Evolutionary conservation across 176 grass and related monocot genomes (phyloP).

Genomic region (Cenchrus americanus): DNA sequence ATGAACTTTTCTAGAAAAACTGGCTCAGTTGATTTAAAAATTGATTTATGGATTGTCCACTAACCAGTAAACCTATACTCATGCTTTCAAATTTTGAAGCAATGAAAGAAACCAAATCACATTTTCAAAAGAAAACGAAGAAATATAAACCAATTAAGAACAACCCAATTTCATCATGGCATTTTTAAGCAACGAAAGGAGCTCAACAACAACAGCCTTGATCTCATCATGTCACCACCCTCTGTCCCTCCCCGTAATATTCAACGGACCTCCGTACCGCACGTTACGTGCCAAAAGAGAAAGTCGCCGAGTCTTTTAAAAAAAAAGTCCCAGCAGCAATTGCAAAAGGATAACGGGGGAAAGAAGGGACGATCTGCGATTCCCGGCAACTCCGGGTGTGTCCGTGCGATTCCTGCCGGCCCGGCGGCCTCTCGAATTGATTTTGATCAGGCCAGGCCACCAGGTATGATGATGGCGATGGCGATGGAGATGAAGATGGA

Average conservation of each 20-base stretch:
- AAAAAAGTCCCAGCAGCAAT: neutral
- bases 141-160: too few relatives aligned
- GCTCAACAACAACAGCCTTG: neutral
- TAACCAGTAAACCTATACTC: too few relatives aligned
- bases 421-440: slow-evolving; percentile 4
- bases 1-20: too few relatives aligned
- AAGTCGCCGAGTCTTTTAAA: neutral
- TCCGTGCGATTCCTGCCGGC: neutral
- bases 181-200: too few relatives aligned
- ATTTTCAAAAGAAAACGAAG: too few relatives aligned
- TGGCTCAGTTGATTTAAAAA: too few relatives aligned
- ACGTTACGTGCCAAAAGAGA: neutral
- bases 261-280: neutral
- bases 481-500: slow-evolving; percentile 20
- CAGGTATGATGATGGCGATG: slow-evolving; percentile 33
- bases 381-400: neutral
- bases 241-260: neutral
- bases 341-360: neutral
- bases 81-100: too few relatives aligned
- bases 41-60: too few relatives aligned
- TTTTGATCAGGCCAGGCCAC: neutral
- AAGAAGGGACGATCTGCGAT: neutral
- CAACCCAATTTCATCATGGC: too few relatives aligned
- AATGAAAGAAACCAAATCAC: too few relatives aligned
- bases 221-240: neutral